A percentile compares a stretch with the other conserved stretches of the same genome.
These are phyloP conservation scores for Flagelloscypha sp. DNA, from an alignment of 768 basidiomycete species.

Conservation along the genomic window DNA sequence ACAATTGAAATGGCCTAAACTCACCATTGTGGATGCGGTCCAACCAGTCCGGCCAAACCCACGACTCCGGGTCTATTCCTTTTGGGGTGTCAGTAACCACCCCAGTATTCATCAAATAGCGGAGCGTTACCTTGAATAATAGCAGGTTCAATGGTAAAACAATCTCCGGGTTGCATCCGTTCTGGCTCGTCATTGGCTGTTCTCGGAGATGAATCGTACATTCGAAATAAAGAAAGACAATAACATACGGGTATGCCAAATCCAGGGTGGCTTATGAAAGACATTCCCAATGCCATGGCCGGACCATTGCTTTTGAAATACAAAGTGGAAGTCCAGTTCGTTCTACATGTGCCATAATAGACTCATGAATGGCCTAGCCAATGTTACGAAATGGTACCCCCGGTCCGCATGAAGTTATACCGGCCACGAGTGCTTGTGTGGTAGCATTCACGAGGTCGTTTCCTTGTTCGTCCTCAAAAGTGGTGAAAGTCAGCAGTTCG, in stretches of 20 bases:
- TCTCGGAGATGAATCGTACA: background rate
- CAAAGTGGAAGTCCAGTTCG: constrained; percentile 32
- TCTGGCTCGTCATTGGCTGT: constrained; percentile 82
- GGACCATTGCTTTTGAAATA: constrained; percentile 62
- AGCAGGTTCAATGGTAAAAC: constrained; percentile 88
- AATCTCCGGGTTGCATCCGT: constrained; percentile 75
- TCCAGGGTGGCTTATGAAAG: constrained; percentile 81
- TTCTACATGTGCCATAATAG: constrained; percentile 20
- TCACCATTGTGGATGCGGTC: constrained; percentile 84
- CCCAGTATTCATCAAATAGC: too few species aligned
- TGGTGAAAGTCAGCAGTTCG: background rate
- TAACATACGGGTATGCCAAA: constrained; percentile 62
- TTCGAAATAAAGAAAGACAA: background rate
- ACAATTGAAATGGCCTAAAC: constrained; percentile 9
- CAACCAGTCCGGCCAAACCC: constrained; percentile 80
- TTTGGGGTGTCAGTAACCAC: too few species aligned
- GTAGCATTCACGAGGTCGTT: constrained; percentile 56
- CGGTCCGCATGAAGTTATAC: constrained; percentile 69
- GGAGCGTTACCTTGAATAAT: constrained; percentile 85
- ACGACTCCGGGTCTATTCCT: constrained; percentile 45
- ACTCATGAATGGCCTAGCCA: constrained; percentile 57
- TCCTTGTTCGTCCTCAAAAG: constrained; percentile 60
- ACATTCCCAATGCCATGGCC: constrained; percentile 83
- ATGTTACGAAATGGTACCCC: constrained; percentile 62
- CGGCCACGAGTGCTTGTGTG: constrained; percentile 55